Base-by-base conservation (phyloP, 2,329 filamentous ascomycete genomes). In the Aspergillus spinulosporus region DNA sequence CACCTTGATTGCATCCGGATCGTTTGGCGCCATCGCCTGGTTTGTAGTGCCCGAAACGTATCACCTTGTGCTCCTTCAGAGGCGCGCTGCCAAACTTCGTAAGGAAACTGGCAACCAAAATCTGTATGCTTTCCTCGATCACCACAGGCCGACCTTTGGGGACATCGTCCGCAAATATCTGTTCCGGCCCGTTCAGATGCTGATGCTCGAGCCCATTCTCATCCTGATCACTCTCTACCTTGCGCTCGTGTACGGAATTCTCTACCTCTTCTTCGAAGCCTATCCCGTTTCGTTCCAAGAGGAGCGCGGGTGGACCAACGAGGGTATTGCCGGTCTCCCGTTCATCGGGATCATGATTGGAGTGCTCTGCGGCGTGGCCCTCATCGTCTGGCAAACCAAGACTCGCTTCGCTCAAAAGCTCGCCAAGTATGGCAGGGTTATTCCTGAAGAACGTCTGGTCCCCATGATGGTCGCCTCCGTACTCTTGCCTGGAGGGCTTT, bases 31-130 rank as follows among this genome's bases (percentile, higher is more conserved):
- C 2, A 56, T 81, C n/a, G 76, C 73, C 0, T 58, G 79, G 11
- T 56, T 81, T 29, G 64, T 78, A n/a, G 68, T 84, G 1, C 78
- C 77, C 0, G 82, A 86, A 65, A 79, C 81, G 0, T 82, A 76
- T 36, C 74, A 70, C 0, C 75, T 77, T 0, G 74, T 78, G 2
- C 67, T 85, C n/a, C 72, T 84, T 3, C 71, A 77, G 50, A 66
- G 65, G 2, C 76, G 78, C 51, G 82, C 82, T 1, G 71, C 68
- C 28, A 69, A 69, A 5, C 68, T 85, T 11, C 77, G 82, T 8
- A 69, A 71, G 53, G 73, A 74, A 61, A 82, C 76, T 0, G 65
- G 73, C 14, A 78, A 81, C 55, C 77, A 74, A 71, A 75, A 74
- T 0, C 55, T 80, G 1, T 74, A 79, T 58, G 70, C 78, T 3